phyloP scores from a whole-genome alignment of 2,329 filamentous ascomycete species.

The Macrophomina phaseolina region DNA sequence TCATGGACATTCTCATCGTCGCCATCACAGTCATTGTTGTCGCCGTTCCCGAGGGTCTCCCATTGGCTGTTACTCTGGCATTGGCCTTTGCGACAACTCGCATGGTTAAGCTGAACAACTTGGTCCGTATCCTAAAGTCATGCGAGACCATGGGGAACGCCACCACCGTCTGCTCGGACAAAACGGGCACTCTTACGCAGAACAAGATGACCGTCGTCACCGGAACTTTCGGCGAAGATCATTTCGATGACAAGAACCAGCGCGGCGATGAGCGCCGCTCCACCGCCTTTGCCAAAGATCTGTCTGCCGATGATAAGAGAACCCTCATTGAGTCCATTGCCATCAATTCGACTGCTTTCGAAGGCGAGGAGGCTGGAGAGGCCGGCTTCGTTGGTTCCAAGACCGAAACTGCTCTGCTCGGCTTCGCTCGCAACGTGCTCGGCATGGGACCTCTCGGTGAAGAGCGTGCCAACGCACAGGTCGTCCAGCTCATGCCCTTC shows the following conservation, averaged over 20 bases:
- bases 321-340: conserved; percentile 36
- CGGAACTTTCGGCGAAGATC: conserved; percentile 43
- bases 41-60: conserved; percentile 49
- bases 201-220: conserved; percentile 53
- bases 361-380: conserved; percentile 51
- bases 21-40: conserved; percentile 51
- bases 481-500: conserved; percentile 60
- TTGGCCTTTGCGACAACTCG: conserved; percentile 44
- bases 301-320: conserved; percentile 44
- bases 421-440: conserved; percentile 57
- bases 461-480: conserved; percentile 53
- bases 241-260: conserved; percentile 60
- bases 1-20: conserved; percentile 50
- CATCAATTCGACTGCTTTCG: conserved; percentile 61
- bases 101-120: conserved; percentile 44
- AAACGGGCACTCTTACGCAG: conserved; percentile 48
- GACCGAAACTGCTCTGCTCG: conserved; percentile 62
- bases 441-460: conserved; percentile 56
- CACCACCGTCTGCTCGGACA: conserved; percentile 46
- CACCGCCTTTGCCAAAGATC: conserved; percentile 48
- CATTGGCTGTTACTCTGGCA: conserved; percentile 42
- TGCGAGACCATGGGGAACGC: conserved; percentile 45
- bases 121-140: conserved; percentile 43
- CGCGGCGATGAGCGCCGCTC: conserved; percentile 51
- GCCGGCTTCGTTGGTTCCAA: conserved; percentile 59